Evolutionary conservation across 805 yeast species (phyloP).

Genomic region (Cyberlindnera veronae): DNA sequence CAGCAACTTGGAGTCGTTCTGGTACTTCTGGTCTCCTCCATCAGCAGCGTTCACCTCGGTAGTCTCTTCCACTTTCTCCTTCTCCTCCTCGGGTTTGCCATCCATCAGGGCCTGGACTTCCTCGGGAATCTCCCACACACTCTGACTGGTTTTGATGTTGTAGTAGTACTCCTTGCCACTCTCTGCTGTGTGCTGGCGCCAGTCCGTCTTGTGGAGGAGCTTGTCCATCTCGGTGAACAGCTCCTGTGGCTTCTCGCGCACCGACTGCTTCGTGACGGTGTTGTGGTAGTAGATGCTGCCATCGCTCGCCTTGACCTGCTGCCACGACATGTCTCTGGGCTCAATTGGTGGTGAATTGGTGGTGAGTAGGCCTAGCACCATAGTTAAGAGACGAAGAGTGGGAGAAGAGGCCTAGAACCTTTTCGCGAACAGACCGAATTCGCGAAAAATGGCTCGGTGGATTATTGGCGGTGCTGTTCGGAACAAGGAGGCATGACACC

Average conservation of each 20-base stretch:
- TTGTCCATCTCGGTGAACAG: constrained; percentile 38
- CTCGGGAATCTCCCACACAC: constrained; percentile 79
- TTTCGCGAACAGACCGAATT: neutral
- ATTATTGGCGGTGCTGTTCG: neutral
- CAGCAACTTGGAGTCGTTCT: constrained; percentile 28
- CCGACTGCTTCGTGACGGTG: constrained; percentile 57
- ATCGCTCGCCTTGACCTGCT: constrained; percentile 50
- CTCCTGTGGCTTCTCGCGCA: constrained; percentile 78
- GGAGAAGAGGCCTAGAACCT: neutral
- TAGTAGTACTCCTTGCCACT: constrained; percentile 69
- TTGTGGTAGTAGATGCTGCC: constrained; percentile 76
- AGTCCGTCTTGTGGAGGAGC: constrained; percentile 49
- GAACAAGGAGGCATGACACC: neutral
- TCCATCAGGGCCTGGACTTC: constrained; percentile 34
- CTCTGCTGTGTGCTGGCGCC: constrained; percentile 48
- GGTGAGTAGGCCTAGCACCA: no score
- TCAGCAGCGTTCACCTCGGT: no score
- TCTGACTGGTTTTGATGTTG: constrained; percentile 57
- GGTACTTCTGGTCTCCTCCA: no score
- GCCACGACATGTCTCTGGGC: constrained; percentile 48
- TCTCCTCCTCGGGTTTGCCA: neutral
- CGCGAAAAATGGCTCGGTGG: no score
- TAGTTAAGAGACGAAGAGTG: neutral
- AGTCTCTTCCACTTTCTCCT: constrained; percentile 6
- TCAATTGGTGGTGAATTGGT: no score